These are phyloP conservation scores for Arthrobotrys entomopaga DNA, from an alignment of 2,329 filamentous ascomycete genomes.

Conservation along the genomic window DNA sequence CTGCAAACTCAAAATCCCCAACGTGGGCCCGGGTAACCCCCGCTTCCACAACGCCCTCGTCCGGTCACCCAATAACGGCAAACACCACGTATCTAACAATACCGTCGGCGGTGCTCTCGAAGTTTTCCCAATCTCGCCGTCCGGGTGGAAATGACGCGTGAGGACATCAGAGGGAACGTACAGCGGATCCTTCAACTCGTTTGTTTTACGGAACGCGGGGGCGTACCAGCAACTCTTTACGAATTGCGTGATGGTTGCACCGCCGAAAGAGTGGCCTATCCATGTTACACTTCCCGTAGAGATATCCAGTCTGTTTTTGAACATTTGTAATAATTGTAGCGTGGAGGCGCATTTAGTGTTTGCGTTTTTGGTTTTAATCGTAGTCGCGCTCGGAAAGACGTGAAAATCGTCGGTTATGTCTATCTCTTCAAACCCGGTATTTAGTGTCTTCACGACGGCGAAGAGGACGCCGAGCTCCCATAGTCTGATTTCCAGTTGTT, in stretches of 20 bases:
- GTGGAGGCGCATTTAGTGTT: not conserved
- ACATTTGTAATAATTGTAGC: slow-evolving; percentile 67
- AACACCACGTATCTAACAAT: slow-evolving; percentile 71
- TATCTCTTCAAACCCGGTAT: slow-evolving; percentile 65
- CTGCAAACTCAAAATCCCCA: slow-evolving; percentile 65
- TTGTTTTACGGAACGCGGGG: slow-evolving; percentile 15
- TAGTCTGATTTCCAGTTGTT: slow-evolving; percentile 77
- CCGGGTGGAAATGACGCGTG: slow-evolving; percentile 35
- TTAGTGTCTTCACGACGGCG: slow-evolving; percentile 74
- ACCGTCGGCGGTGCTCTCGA: slow-evolving; percentile 74
- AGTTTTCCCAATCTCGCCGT: slow-evolving; percentile 59
- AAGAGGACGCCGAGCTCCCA: slow-evolving; percentile 81
- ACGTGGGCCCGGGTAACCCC: slow-evolving; percentile 69
- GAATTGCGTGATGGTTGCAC: slow-evolving; percentile 77
- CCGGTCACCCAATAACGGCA: slow-evolving; percentile 57
- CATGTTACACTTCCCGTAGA: slow-evolving; percentile 79
- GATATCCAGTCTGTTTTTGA: slow-evolving; percentile 73
- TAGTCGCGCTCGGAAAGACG: not conserved
- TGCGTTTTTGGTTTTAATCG: no score
- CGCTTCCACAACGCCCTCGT: slow-evolving; percentile 74
- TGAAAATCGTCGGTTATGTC: slow-evolving; percentile 17
- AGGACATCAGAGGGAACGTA: slow-evolving; percentile 37
- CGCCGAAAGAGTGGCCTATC: slow-evolving; percentile 83
- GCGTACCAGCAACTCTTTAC: slow-evolving; percentile 80
- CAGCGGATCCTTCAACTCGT: slow-evolving; percentile 36